These are phyloP conservation scores for Eucalyptus rudis DNA, from an alignment of 345 rosid genomes.

Conservation along the genomic window DNA sequence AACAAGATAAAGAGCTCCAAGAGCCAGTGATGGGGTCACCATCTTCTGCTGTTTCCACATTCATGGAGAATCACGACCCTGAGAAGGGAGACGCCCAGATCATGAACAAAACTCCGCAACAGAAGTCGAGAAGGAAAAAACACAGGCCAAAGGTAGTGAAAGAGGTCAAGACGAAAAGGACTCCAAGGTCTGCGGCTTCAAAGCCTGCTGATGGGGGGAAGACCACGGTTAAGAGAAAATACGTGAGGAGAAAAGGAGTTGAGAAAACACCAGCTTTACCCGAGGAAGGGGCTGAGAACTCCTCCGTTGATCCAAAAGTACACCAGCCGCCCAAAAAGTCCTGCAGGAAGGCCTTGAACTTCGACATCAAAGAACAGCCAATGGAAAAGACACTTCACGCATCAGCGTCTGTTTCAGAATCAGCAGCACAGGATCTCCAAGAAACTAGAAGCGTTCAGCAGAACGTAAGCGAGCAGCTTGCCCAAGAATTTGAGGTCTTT, in stretches of 20 bases:
- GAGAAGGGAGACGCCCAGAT: slow-evolving; percentile 4
- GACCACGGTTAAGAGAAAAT: slow-evolving; percentile 42
- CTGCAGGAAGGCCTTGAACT: slow-evolving; percentile 49
- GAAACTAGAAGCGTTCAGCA: background rate
- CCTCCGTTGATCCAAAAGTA: slow-evolving; percentile 10
- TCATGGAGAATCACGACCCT: slow-evolving; percentile 5
- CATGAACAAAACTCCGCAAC: slow-evolving; percentile 39
- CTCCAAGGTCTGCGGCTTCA: slow-evolving; percentile 21
- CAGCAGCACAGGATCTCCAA: background rate
- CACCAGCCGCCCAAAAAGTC: slow-evolving; percentile 14
- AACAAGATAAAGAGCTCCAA: background rate
- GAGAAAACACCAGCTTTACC: slow-evolving; percentile 7
- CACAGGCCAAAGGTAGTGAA: slow-evolving; percentile 72
- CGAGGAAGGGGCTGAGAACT: slow-evolving; percentile 10
- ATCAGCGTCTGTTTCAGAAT: slow-evolving; percentile 1
- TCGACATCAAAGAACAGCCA: slow-evolving; percentile 15
- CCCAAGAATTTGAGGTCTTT: slow-evolving; percentile 19
- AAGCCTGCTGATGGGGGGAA: slow-evolving; percentile 14
- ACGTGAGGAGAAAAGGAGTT: slow-evolving; percentile 20
- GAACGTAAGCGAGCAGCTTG: background rate
- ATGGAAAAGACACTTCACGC: background rate
- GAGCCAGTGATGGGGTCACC: slow-evolving; percentile 10
- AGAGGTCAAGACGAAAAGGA: slow-evolving; percentile 37
- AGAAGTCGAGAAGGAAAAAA: slow-evolving; percentile 63
- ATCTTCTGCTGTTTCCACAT: background rate